Evolutionary conservation across 257 asterid genomes (phyloP).

Genomic region (Rauvolfia tetraphylla): DNA sequence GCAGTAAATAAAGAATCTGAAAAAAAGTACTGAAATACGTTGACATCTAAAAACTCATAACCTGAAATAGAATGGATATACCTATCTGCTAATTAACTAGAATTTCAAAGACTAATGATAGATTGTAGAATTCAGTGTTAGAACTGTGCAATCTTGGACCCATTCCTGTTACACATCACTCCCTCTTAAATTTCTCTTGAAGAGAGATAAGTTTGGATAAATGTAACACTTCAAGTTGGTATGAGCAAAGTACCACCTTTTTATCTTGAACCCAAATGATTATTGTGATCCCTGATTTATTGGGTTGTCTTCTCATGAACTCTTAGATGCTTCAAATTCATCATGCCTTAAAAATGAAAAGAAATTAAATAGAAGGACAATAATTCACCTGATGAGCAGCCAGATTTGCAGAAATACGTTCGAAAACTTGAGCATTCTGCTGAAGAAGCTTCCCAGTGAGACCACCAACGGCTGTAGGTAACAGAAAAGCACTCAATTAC

Average conservation of each 20-base stretch:
- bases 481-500: background rate
- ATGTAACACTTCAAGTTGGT: background rate
- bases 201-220: background rate
- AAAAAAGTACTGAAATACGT: no score
- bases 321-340: background rate
- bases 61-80: no score
- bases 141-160: no score
- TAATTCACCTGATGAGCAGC: conserved; percentile 50
- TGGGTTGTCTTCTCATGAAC: background rate
- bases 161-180: no score
- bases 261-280: background rate
- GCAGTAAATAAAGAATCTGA: no score
- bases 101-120: no score
- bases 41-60: no score
- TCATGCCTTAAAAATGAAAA: conserved; percentile 8
- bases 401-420: conserved; percentile 64
- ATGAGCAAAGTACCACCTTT: background rate
- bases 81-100: no score
- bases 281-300: background rate
- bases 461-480: conserved; percentile 38
- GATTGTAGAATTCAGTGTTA: no score
- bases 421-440: conserved; percentile 61
- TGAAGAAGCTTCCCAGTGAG: conserved; percentile 56
- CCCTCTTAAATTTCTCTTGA: background rate
- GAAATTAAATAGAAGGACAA: background rate